These are phyloP conservation scores for Crassisporium funariophilum DNA, from an alignment of 768 basidiomycete species.

Conservation along the genomic window DNA sequence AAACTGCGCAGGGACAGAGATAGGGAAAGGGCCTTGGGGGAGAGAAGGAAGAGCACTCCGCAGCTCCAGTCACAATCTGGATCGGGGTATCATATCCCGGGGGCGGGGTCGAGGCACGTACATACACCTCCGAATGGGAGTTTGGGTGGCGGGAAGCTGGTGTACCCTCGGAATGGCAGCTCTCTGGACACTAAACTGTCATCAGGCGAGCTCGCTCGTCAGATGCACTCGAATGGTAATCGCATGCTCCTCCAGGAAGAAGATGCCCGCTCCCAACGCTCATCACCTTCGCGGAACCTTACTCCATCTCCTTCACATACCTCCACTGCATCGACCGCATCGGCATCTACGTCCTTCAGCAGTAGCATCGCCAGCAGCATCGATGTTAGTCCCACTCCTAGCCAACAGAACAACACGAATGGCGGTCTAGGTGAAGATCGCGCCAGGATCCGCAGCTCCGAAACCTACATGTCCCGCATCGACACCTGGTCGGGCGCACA, in stretches of 20 bases:
- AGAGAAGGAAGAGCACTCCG: constrained; percentile 34
- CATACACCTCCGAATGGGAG: no score
- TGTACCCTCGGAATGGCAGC: constrained; percentile 14
- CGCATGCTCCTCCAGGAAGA: constrained; percentile 19
- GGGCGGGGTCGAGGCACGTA: no score
- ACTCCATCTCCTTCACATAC: constrained; percentile 23
- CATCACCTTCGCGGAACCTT: constrained; percentile 2
- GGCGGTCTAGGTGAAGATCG: constrained; percentile 44
- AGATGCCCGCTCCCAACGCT: constrained; percentile 6
- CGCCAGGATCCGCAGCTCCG: constrained; percentile 58
- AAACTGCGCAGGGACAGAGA: constrained; percentile 44
- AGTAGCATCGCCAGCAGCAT: constrained; percentile 13
- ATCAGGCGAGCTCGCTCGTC: constrained; percentile 27
- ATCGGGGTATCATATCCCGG: no score
- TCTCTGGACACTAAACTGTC: constrained; percentile 36
- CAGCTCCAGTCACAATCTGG: no score
- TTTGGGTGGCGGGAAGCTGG: no score
- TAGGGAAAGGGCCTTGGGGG: constrained; percentile 33
- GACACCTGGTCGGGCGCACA: constrained; percentile 79
- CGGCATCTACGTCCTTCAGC: constrained; percentile 15
- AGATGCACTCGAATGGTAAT: constrained; percentile 19
- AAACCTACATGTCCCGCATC: constrained; percentile 72
- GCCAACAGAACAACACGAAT: no score
- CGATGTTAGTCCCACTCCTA: constrained; percentile 1
- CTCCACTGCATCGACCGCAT: constrained; percentile 14